Conservation (phyloP, 202 grass and related monocot species). For the Cymbopogon flexuosus region DNA sequence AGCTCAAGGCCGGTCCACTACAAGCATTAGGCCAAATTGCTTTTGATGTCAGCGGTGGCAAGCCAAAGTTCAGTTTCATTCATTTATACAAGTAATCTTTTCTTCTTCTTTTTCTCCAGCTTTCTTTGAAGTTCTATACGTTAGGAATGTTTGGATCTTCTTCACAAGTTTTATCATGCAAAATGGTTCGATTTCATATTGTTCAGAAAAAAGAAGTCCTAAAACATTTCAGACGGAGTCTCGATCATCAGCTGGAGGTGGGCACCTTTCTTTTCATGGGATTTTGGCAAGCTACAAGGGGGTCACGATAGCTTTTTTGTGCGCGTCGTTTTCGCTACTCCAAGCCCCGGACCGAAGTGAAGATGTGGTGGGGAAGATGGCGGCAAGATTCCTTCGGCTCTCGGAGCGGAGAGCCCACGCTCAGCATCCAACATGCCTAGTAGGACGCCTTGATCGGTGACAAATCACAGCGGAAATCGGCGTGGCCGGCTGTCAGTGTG, state of each 20-base stretch:
- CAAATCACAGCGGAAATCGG: constrained; percentile 15
- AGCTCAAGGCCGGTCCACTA: background rate
- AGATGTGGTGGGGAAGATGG: background rate
- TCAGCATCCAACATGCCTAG: constrained; percentile 22
- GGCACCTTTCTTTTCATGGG: constrained; percentile 11
- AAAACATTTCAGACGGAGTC: too few species aligned
- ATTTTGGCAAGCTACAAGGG: background rate
- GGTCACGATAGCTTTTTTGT: background rate
- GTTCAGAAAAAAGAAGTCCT: background rate
- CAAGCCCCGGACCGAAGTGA: too few species aligned
- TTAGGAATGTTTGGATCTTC: background rate
- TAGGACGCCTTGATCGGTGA: constrained; percentile 17
- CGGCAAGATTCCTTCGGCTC: constrained; percentile 12
- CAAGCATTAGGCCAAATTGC: background rate
- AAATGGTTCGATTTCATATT: background rate
- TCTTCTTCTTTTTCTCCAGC: background rate
- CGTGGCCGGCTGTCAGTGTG: constrained; percentile 39
- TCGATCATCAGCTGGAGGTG: background rate
- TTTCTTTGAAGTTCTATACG: too few species aligned
- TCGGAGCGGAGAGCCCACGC: constrained; percentile 24
- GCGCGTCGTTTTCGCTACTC: constrained; percentile 31
- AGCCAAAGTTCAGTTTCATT: background rate
- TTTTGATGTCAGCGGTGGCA: background rate
- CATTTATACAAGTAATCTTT: background rate
- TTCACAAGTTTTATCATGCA: background rate